Conservation (phyloP, 176 grass and related monocot genomes). For the Raddia guianensis region DNA sequence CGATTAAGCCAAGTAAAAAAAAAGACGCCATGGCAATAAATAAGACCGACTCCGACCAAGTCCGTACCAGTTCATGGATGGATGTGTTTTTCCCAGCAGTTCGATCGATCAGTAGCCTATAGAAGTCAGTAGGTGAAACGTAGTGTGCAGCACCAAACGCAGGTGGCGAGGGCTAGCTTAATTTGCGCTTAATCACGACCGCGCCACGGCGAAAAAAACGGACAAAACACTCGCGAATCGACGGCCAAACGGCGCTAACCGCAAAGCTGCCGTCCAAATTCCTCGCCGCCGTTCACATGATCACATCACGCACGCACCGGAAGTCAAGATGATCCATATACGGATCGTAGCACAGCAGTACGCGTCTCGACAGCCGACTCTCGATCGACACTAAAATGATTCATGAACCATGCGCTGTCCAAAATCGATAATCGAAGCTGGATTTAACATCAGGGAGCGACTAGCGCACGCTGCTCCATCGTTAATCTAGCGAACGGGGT, state of each 20-base stretch:
- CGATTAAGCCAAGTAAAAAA: not conserved
- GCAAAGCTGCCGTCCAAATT: not conserved
- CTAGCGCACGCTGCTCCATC: no score
- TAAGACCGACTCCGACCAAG: not conserved
- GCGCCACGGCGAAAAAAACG: slow-evolving; percentile 11
- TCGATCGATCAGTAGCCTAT: not conserved
- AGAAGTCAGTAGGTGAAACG: slow-evolving; percentile 40
- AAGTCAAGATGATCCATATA: slow-evolving; percentile 35
- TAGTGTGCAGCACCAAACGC: slow-evolving; percentile 37
- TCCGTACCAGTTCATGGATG: not conserved
- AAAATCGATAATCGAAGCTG: no score
- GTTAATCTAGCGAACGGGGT: no score
- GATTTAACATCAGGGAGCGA: no score
- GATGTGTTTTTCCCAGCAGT: not conserved
- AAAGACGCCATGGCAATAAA: not conserved
- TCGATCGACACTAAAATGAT: no score
- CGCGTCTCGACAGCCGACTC: not conserved
- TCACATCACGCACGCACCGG: not conserved
- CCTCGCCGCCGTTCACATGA: slow-evolving; percentile 30
- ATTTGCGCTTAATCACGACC: slow-evolving; percentile 14
- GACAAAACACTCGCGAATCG: slow-evolving; percentile 17
- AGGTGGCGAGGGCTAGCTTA: not conserved
- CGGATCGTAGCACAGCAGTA: not conserved
- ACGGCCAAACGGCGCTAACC: slow-evolving; percentile 41
- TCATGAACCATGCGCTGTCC: no score